Base-by-base conservation (phyloP, 1,284 basidiomycete genomes). In the Ustilago shanxiensis region DNA sequence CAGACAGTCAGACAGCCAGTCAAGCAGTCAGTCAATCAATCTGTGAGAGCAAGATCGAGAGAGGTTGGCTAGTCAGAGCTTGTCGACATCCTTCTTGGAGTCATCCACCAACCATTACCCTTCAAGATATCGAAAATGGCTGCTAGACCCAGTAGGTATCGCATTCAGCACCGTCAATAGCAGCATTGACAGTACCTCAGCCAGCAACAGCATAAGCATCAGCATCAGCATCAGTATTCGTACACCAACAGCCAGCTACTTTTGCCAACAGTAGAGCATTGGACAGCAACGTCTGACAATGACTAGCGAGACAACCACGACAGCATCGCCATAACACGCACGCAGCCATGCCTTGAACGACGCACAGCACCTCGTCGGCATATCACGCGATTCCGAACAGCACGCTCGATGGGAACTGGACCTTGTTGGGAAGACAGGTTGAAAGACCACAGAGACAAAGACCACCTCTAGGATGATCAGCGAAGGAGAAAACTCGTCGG, bases 41-140 rank as follows among this genome's bases (percentile, higher is more conserved):
- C 52, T 29, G 13, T 22, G 45, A 39, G 28, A 35, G 20, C 45
- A n/a, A 55, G 47, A 28, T 5, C 31, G 29, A 37, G 20, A 24
- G 26, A 55, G 53, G 37, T 63, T 59, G 70, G 65, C 65, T 72
- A 72, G 57, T 67, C 70, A 56, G 60, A 65, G 73, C 69, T 58
- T 66, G 73, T 35, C 65, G 66, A 55, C 65, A 61, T 69, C 68
- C 77, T 78, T 72, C 76, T 66, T 65, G 67, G 59, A 70, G 31
- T 69, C 66, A 68, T 76, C 66, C 77, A 69, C 70, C 72, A 72
- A 61, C 72, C 77, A 75, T 79, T 50, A 31, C 47, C 59, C 74
- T 72, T 77, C 77, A 79, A 79, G 74, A 74, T 66, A 73, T 66
- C 76, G 68, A 79, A 72, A 77, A 79, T 79, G 78, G 78, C 78